A percentile compares a stretch with the other conserved stretches of the same genome.
phyloP scores from a whole-genome alignment of 768 basidiomycete genomes.

The Amanita pseudoporphyria region DNA sequence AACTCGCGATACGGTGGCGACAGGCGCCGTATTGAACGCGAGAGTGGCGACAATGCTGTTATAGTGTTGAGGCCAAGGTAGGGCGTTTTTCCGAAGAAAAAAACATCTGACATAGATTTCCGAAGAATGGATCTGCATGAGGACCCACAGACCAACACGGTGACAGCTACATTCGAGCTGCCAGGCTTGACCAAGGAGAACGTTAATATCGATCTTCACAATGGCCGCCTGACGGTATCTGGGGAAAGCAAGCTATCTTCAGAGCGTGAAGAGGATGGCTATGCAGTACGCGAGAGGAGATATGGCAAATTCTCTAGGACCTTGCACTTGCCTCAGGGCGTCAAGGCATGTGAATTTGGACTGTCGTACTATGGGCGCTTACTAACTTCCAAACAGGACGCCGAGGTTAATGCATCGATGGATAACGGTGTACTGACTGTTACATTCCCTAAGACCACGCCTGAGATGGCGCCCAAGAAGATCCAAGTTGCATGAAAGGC shows the following conservation, averaged over 20 bases:
- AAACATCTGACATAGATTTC: no score
- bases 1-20: no score
- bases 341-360: slow-evolving; percentile 30
- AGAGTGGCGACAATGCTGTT: no score
- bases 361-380: background rate
- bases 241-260: slow-evolving; percentile 34
- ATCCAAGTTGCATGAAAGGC: slow-evolving; percentile 12
- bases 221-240: slow-evolving; percentile 41
- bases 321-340: slow-evolving; percentile 45
- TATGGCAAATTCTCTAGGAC: no score
- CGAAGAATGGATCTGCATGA: slow-evolving; percentile 51
- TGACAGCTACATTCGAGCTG: slow-evolving; percentile 54
- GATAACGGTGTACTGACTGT: slow-evolving; percentile 41
- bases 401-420: slow-evolving; percentile 34
- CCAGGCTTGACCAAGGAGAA: slow-evolving; percentile 48
- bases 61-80: no score
- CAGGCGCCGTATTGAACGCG: no score
- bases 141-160: slow-evolving; percentile 32
- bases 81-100: no score
- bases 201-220: slow-evolving; percentile 42
- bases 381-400: slow-evolving; percentile 13
- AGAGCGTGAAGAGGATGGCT: slow-evolving; percentile 28
- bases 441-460: slow-evolving; percentile 40
- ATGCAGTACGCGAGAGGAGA: slow-evolving; percentile 42
- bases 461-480: slow-evolving; percentile 24